Percentiles rank a stretch among this genome's conserved stretches.
These are phyloP conservation scores for Didymella keratinophila DNA, from an alignment of 2,329 filamentous ascomycete genomes.

Conservation along the genomic window DNA sequence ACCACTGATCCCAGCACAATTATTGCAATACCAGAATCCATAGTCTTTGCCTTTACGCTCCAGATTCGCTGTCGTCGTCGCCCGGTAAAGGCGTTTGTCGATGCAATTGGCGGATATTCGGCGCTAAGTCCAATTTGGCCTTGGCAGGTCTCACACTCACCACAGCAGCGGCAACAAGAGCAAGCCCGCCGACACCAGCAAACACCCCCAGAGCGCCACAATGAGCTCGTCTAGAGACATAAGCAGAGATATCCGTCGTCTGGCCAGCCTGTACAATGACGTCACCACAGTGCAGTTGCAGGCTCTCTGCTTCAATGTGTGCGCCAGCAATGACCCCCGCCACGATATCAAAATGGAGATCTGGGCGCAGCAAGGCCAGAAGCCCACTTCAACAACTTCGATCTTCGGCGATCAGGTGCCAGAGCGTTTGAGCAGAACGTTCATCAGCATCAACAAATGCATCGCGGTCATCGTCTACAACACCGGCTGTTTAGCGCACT, in stretches of 20 bases:
- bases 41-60: background rate
- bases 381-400: too few relatives aligned
- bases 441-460: slow-evolving; percentile 8
- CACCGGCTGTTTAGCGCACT: slow-evolving; percentile 3
- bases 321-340: too few relatives aligned
- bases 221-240: background rate
- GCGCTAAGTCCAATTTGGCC: slow-evolving; percentile 9
- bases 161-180: background rate
- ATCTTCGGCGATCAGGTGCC: background rate
- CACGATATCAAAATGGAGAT: too few relatives aligned
- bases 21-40: background rate
- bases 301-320: background rate
- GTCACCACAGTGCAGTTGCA: slow-evolving; percentile 1
- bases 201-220: background rate
- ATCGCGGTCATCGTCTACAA: background rate
- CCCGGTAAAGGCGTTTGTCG: background rate
- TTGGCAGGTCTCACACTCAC: slow-evolving; percentile 2
- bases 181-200: background rate
- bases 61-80: background rate
- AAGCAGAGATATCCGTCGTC: slow-evolving; percentile 1
- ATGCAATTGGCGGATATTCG: background rate
- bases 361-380: too few relatives aligned
- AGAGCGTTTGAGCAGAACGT: background rate
- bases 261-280: slow-evolving; percentile 6
- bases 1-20: background rate